Evolutionary conservation across 2,329 filamentous ascomycete species (phyloP), one percentile per base, ranked within the genome.

Genomic region (Cladosporium sp.): DNA sequence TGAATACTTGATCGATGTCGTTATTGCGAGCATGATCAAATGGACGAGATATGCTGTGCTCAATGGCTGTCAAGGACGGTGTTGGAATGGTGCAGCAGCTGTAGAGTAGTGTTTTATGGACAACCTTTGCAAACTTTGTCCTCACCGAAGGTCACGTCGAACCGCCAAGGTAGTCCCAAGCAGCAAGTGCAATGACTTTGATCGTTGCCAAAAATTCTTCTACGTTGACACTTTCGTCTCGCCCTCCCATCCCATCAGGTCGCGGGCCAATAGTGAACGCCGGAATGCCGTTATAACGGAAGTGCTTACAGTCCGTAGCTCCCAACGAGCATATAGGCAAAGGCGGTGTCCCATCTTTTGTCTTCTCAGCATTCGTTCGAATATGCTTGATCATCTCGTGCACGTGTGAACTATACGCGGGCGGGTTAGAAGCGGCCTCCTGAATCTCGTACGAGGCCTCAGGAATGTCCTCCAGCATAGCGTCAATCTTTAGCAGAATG

Each of bases 251-350:
- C 1, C 60, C 60, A 12, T 57, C 55, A n/a, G 66, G 63, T 33
- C 58, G 59, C 7, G 57, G 59, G 1, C 69, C 67, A 53, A 65
- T 69, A 2, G 67, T 60, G 55, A 69, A 72, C 2, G 66, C 68
- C 1, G 68, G 68, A 3, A 71, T 55, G 1, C 59, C 61, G 7
- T 57, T 57, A 53, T 70, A 68, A 13, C 70, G 57, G 50, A 67
- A 72, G 52, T 68, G 67, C 52, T 73, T 72, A 45, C 66, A 69
- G 42, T 72, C 68, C 1, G 70, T 73, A 2, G 68, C 69, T 9
- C 69, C 69, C 30, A 72, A 55, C 7, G 60, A 64, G 3, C 68
- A 67, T 32, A 71, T 68, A 0, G 64, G 61, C 9, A 67, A 46
- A 2, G 68, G 66, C 33, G 50, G 53, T 6, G 55, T 57, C 6